Conservation (phyloP, 257 asterid genomes). For the Solanum arcanum region DNA sequence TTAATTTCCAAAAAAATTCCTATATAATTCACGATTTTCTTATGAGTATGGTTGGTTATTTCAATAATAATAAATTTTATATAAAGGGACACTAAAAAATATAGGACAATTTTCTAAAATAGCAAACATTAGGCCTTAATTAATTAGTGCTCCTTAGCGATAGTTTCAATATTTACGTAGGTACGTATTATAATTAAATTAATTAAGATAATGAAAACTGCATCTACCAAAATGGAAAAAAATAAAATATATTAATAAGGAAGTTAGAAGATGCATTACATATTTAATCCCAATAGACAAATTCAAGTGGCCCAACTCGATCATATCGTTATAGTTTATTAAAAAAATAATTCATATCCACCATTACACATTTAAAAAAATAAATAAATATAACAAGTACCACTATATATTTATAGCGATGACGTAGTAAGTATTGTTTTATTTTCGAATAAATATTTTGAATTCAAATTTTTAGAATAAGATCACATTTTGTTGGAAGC, state of each 20-base stretch:
- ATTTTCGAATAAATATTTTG: not conserved
- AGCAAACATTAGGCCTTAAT: not conserved
- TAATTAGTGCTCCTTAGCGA: not conserved
- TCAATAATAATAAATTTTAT: too few species aligned
- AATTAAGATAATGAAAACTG: not conserved
- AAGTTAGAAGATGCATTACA: not conserved
- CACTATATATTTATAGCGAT: not conserved
- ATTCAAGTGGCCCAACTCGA: not conserved
- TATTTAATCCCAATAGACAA: not conserved
- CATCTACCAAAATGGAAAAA: not conserved
- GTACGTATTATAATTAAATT: not conserved
- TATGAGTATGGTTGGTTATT: not conserved
- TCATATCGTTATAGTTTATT: not conserved
- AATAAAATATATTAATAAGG: not conserved
- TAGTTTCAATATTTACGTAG: not conserved
- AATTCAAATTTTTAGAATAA: not conserved
- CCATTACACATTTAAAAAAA: not conserved
- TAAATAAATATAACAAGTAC: not conserved
- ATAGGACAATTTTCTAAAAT: too few species aligned
- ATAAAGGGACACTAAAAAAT: too few species aligned
- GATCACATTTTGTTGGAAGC: not conserved
- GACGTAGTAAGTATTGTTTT: not conserved
- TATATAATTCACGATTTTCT: too few species aligned
- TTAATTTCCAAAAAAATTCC: fast-evolving
- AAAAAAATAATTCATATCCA: too few species aligned